Evolutionary conservation across 1,284 basidiomycete species (phyloP).

Genomic region (Leucoagaricus sp.): DNA sequence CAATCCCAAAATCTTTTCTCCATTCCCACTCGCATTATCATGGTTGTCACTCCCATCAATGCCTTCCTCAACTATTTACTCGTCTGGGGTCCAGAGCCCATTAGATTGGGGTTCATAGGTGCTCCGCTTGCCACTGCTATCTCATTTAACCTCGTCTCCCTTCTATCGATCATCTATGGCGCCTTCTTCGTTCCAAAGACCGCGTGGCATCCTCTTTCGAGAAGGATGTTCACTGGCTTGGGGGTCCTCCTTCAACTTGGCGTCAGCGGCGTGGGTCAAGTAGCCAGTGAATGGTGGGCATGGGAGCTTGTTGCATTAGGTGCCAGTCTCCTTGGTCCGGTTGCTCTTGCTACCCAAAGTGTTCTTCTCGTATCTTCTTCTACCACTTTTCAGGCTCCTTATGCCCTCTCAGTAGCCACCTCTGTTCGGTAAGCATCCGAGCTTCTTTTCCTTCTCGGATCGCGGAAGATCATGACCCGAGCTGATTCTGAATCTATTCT

Average conservation of each 20-base stretch:
- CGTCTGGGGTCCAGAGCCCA: constrained; percentile 80
- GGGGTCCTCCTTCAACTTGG: constrained; percentile 77
- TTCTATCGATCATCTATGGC: constrained; percentile 74
- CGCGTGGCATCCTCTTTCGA: constrained; percentile 84
- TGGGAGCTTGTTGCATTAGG: constrained; percentile 76
- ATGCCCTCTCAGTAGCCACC: constrained; percentile 77
- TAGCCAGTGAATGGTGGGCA: constrained; percentile 88
- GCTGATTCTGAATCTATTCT: too few species aligned
- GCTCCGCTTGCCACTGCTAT: constrained; percentile 90
- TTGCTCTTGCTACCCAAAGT: constrained; percentile 69
- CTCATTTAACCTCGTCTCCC: constrained; percentile 83
- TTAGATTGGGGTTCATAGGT: constrained; percentile 89
- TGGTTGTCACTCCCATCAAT: constrained; percentile 87
- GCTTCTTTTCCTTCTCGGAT: constrained; percentile 7
- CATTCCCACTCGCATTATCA: constrained; percentile 85
- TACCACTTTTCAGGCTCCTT: constrained; percentile 85
- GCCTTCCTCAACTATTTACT: constrained; percentile 83
- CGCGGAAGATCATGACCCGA: too few species aligned
- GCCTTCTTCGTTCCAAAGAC: constrained; percentile 73
- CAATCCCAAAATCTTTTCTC: constrained; percentile 88
- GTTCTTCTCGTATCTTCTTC: constrained; percentile 75
- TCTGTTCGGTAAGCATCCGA: constrained; percentile 69
- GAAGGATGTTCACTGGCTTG: constrained; percentile 68
- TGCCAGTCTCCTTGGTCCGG: constrained; percentile 61
- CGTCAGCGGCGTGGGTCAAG: constrained; percentile 68